Evolutionary conservation across 306 rosid species (phyloP).

Genomic region (Castanospermum australe): DNA sequence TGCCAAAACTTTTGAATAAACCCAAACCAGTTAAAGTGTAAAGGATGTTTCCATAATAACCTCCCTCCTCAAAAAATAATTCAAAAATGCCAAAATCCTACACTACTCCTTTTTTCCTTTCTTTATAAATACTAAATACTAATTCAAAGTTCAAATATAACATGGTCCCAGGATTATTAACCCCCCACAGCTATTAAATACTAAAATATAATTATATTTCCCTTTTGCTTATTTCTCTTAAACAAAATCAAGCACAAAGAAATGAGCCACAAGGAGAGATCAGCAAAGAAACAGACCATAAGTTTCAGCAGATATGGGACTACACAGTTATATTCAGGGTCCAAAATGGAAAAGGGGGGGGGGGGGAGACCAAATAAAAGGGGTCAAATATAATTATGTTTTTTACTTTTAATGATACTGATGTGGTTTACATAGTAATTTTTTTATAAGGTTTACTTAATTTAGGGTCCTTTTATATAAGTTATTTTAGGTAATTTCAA

Average conservation of each 20-base stretch:
- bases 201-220: background rate
- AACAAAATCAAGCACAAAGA: background rate
- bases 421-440: background rate
- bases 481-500: background rate
- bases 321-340: background rate
- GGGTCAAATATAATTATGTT: background rate
- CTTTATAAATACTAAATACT: background rate
- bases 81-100: conserved; percentile 20
- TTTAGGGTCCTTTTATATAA: background rate
- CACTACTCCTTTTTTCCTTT: background rate
- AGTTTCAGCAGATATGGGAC: background rate
- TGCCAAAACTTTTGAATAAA: background rate
- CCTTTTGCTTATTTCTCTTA: background rate
- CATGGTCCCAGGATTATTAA: background rate
- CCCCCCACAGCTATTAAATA: background rate
- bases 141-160: background rate
- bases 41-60: too few species aligned
- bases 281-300: background rate
- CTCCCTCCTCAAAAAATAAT: background rate
- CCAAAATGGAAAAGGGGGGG: background rate
- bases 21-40: background rate
- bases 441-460: background rate
- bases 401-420: background rate
- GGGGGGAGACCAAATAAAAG: too few species aligned
- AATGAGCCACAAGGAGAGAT: background rate